phyloP scores from a whole-genome alignment of 2,329 filamentous ascomycete genomes.

The Cercospora zeina region DNA sequence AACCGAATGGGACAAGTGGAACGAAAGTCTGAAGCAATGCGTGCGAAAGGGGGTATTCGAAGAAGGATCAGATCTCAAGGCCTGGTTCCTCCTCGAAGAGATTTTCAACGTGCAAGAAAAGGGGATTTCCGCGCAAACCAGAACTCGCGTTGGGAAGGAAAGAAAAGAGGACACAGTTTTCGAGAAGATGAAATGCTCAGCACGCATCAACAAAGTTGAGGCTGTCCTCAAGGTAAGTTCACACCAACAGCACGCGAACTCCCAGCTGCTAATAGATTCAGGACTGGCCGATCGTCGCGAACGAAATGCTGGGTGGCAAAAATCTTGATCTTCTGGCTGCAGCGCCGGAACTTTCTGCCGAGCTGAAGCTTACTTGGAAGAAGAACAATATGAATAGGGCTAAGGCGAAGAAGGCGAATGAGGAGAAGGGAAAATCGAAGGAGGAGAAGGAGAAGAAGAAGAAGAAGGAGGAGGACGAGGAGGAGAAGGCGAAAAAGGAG shows the following conservation, averaged over 20 bases:
- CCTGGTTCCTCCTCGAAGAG: neutral
- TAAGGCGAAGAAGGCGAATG: neutral
- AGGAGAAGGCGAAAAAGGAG: too few species aligned
- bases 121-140: neutral
- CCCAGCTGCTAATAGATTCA: neutral
- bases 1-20: neutral
- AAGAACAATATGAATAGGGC: neutral
- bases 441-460: too few species aligned
- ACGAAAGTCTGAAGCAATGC: neutral
- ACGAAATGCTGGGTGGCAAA: neutral
- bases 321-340: neutral
- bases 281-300: neutral
- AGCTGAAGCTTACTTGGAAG: neutral
- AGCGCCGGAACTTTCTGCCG: neutral
- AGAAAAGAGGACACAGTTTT: neutral
- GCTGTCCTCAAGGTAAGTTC: neutral
- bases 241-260: neutral
- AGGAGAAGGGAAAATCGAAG: neutral
- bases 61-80: too few species aligned
- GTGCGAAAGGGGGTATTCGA: neutral
- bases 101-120: neutral
- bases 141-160: too few species aligned
- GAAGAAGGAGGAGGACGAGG: too few species aligned
- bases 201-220: neutral
- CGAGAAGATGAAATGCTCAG: neutral